Percentiles rank a stretch among this genome's conserved stretches.
Conservation (phyloP, 2,329 filamentous ascomycete genomes). For the Aspergillus ruber region DNA sequence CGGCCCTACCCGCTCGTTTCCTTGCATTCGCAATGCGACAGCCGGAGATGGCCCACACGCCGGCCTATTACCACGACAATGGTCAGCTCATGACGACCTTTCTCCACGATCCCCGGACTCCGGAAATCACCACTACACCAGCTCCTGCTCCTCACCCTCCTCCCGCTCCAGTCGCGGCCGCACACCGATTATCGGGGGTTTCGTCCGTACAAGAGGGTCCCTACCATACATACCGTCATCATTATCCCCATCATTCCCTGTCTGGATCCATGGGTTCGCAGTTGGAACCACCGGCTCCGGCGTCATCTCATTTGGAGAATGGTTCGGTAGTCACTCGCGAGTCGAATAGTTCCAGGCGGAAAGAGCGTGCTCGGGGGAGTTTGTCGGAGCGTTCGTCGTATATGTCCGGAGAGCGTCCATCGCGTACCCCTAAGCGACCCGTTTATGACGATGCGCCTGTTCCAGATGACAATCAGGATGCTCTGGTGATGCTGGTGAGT, state of each 20-base stretch:
- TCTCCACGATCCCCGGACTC: conserved; percentile 11
- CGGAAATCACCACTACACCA: conserved; percentile 6
- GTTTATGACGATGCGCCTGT: conserved; percentile 21
- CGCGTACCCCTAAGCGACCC: conserved; percentile 22
- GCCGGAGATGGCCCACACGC: conserved; percentile 32
- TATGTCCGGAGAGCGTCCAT: conserved; percentile 24
- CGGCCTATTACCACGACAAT: conserved; percentile 27
- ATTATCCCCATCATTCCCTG: conserved; percentile 9
- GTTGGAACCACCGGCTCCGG: background rate
- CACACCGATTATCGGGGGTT: conserved; percentile 13
- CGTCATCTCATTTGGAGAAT: conserved; percentile 16
- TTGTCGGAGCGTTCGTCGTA: conserved; percentile 30
- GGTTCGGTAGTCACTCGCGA: conserved; percentile 16
- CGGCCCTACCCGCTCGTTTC: conserved; percentile 4
- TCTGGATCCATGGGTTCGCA: conserved; percentile 14
- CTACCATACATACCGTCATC: conserved; percentile 13
- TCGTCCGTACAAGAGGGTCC: conserved; percentile 15
- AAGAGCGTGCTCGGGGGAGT: conserved; percentile 25
- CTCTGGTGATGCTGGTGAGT: conserved; percentile 39
- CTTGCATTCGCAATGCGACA: conserved; percentile 21
- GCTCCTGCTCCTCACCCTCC: background rate
- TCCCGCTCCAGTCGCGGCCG: background rate
- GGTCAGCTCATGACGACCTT: conserved; percentile 18
- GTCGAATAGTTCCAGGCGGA: conserved; percentile 21
- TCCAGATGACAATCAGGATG: conserved; percentile 30